These are phyloP conservation scores for Phytopythium litorale DNA, from an alignment of 352 stramenopile genomes.

Conservation along the genomic window DNA sequence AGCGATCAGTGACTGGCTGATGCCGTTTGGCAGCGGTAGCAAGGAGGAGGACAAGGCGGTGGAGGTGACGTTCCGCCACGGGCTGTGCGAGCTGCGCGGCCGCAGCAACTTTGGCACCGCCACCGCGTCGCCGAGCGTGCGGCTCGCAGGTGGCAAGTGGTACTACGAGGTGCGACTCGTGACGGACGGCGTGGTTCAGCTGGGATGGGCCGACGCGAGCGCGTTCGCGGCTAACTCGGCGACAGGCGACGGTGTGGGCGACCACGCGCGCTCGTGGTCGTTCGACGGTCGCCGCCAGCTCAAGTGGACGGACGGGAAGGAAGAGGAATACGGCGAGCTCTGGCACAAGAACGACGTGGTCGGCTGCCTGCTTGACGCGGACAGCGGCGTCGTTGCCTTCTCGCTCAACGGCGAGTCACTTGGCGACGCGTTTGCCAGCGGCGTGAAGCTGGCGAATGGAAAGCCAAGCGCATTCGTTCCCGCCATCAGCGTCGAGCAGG, in stretches of 20 bases:
- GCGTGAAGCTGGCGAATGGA: conserved; percentile 24
- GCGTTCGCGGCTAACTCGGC: conserved; percentile 75
- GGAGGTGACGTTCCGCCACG: conserved; percentile 50
- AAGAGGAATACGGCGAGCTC: conserved; percentile 49
- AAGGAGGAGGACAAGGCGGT: conserved; percentile 16
- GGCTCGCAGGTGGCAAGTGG: conserved; percentile 60
- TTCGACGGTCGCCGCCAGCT: conserved; percentile 87
- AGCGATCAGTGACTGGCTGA: conserved; percentile 33
- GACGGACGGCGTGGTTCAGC: conserved; percentile 86
- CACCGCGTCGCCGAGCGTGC: conserved; percentile 36
- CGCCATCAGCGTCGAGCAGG: conserved; percentile 79
- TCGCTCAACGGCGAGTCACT: conserved; percentile 77
- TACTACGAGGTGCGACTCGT: conserved; percentile 92
- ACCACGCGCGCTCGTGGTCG: conserved; percentile 87
- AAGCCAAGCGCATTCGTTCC: conserved; percentile 56
- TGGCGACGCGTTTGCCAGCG: conserved; percentile 46
- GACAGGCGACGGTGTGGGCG: conserved; percentile 87
- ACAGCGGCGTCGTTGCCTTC: conserved; percentile 73
- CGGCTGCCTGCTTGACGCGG: conserved; percentile 80
- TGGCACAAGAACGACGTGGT: conserved; percentile 89
- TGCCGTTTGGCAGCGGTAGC: conserved; percentile 28
- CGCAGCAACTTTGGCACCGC: conserved; percentile 78
- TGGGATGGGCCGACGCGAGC: conserved; percentile 86
- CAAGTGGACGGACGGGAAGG: conserved; percentile 77
- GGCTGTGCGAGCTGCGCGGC: conserved; percentile 70